A percentile compares a stretch with the other conserved stretches of the same genome.
Evolutionary conservation across 345 rosid genomes (phyloP).

Genomic region (Lumnitzera littorea): DNA sequence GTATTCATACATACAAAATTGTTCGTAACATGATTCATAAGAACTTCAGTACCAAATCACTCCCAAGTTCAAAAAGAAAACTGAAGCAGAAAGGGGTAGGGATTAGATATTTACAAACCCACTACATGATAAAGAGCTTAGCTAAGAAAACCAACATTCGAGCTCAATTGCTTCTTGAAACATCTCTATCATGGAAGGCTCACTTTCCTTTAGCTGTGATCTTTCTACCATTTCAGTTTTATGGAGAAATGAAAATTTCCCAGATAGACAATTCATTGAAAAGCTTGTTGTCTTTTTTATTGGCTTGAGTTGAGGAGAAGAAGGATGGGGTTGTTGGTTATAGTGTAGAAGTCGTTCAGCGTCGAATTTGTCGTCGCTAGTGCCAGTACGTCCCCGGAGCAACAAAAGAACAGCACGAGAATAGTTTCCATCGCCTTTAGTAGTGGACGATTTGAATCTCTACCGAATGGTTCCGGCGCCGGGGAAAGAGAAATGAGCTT

Average conservation of each 20-base stretch:
- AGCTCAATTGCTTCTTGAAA: slow-evolving; percentile 10
- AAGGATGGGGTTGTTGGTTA: neutral
- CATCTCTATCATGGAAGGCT: neutral
- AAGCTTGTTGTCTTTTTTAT: no score
- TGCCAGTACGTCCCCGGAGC: slow-evolving; percentile 18
- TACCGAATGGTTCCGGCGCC: neutral
- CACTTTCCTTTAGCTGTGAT: no score
- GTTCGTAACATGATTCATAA: no score
- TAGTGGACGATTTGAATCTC: neutral
- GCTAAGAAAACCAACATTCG: slow-evolving; percentile 9
- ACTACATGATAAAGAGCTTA: no score
- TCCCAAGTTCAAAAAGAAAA: no score
- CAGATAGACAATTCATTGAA: no score
- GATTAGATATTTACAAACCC: no score
- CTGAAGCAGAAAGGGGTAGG: no score
- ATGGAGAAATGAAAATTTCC: no score
- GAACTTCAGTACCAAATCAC: no score
- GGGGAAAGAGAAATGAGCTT: slow-evolving; percentile 3
- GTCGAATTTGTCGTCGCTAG: slow-evolving; percentile 6
- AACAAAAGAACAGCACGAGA: slow-evolving; percentile 7
- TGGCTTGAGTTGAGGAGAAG: neutral
- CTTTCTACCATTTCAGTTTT: no score
- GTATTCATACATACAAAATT: no score
- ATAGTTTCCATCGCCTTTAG: neutral
- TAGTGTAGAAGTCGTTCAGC: slow-evolving; percentile 2